phyloP scores from a whole-genome alignment of 2,329 filamentous ascomycete species.

The Calonectria honghensis region DNA sequence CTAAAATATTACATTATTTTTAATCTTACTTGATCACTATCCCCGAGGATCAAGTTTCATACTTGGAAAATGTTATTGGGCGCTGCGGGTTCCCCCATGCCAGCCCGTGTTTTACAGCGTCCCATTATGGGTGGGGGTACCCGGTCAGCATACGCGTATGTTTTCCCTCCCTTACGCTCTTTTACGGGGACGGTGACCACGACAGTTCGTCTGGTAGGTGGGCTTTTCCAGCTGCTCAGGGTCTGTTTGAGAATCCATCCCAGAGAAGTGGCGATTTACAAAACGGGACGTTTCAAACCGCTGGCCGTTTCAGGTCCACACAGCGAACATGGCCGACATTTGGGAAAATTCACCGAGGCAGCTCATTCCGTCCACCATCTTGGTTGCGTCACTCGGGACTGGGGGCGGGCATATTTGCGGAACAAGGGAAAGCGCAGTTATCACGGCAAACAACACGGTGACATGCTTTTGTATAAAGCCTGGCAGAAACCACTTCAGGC shows the following conservation, averaged over 20 bases:
- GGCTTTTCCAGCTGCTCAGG: constrained; percentile 2
- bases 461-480: constrained; percentile 47
- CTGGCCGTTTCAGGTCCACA: constrained; percentile 44
- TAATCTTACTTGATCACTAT: constrained; percentile 22
- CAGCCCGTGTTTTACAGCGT: constrained; percentile 4
- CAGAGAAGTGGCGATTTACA: neutral
- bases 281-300: constrained; percentile 41
- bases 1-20: constrained; percentile 25
- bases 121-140: constrained; percentile 2
- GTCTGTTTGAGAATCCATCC: constrained; percentile 2
- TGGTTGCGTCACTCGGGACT: neutral
- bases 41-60: constrained; percentile 5
- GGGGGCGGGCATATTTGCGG: neutral
- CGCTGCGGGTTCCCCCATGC: neutral
- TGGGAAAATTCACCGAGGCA: neutral
- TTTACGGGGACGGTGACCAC: neutral
- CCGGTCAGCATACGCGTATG: constrained; percentile 21
- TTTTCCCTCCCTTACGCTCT: neutral
- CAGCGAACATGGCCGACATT: constrained; percentile 8
- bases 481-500: neutral
- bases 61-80: neutral
- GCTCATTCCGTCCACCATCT: neutral
- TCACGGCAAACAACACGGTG: neutral
- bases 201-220: constrained; percentile 12
- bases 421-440: neutral